Base-by-base conservation (phyloP, 177 flowering plant species). In the Telopea speciosissima region DNA sequence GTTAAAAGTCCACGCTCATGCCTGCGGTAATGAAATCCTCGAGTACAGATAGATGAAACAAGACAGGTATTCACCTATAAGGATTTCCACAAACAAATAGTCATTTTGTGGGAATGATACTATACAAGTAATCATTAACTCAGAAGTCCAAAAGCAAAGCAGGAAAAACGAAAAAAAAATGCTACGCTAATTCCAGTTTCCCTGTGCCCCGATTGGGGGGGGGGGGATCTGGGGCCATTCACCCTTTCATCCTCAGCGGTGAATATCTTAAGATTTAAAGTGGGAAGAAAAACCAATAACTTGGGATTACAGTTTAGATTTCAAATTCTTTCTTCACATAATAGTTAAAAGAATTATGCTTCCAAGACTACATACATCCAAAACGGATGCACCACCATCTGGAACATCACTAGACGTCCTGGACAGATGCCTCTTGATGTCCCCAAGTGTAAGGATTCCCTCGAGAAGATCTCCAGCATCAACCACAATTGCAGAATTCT, bases 361-460 rank as follows among this genome's bases (percentile, higher is more conserved):
- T 69, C 13, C 40, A 63, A 52, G 16, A 63, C 14, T 23, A 81
- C 92, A 67, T 88, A 95, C 99, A 88, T 90, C 91, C 24, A 76
- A 65, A 74, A 60, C 69, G 40, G 83, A 62, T 21, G 84, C 71
- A 74, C 84, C 88, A 61, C 77, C 75, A 68, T 65, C 76, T 12
- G 85, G 26, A 75, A 75, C 64, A 74, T 81, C 83, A 56, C 58
- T 79, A 62, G 85, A 75, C 42, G 69, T 81, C 73, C 77, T 89
- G 74, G 83, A 79, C 44, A 82, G 68, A 67, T 44, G 80, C 31
- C 98, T 87, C 75, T 80, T 83, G 68, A 91, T 80, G 77, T 96
- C 99, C 59, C 98, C 96, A 72, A 78, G 75, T n/a, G 99, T 93
- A 42, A 96, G 79, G 74, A 96, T 90, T 69, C 99, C 99, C 72